Evolutionary conservation across 305 asterid species (phyloP).

Genomic region (Solanum aculeatissimum): DNA sequence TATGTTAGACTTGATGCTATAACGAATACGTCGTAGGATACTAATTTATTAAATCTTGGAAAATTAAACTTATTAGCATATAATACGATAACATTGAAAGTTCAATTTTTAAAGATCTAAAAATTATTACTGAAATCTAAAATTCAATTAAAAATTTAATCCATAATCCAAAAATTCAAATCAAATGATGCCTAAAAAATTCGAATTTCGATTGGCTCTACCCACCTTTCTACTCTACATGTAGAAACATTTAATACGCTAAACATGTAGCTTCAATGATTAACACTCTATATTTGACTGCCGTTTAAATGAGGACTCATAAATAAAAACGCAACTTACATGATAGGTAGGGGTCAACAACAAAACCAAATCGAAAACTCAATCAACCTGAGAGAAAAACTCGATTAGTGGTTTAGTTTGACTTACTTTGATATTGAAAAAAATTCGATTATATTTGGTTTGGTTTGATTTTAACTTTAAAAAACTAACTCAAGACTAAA

Average conservation of each 20-base stretch:
- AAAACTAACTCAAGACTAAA: too few relatives aligned
- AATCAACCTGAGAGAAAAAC: too few relatives aligned
- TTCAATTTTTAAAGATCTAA: background rate
- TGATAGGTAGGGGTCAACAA: accelerated
- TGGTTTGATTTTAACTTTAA: too few relatives aligned
- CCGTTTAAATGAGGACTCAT: background rate
- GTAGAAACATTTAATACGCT: background rate
- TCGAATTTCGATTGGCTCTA: background rate
- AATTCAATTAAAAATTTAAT: background rate
- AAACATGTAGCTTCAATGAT: background rate
- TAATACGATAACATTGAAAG: too few relatives aligned
- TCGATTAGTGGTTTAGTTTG: too few relatives aligned
- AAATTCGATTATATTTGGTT: too few relatives aligned
- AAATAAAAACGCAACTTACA: background rate
- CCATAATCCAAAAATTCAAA: background rate
- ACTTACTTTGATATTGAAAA: too few relatives aligned
- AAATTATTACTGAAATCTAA: background rate
- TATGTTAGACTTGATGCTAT: background rate
- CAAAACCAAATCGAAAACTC: too few relatives aligned
- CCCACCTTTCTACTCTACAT: background rate
- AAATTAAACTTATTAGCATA: too few relatives aligned
- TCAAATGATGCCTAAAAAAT: background rate
- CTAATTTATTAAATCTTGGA: background rate
- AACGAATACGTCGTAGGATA: background rate
- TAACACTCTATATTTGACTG: background rate